These are phyloP conservation scores for Nicotiana attenuata DNA, from an alignment of 257 asterid species.

Conservation along the genomic window DNA sequence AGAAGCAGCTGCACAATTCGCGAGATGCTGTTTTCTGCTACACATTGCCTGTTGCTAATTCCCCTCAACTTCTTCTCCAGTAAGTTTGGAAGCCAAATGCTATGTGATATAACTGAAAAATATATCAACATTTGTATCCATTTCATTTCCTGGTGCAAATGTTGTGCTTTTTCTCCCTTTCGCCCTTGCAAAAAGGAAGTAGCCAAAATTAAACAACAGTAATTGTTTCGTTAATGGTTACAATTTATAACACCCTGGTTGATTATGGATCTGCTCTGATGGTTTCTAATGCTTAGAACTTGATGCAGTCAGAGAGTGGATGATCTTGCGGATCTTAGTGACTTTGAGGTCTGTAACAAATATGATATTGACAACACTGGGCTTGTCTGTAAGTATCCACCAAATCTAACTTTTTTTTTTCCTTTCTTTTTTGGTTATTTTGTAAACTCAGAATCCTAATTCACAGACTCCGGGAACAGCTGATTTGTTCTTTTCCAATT, in stretches of 20 bases:
- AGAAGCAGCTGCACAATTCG: constrained; percentile 3
- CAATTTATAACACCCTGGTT: neutral
- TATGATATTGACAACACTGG: constrained; percentile 79
- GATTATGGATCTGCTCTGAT: neutral
- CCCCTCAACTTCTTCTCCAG: constrained; percentile 53
- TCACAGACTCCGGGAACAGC: neutral
- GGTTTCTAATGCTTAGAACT: constrained; percentile 18
- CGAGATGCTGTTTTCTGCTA: constrained; percentile 58
- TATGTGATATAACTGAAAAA: neutral
- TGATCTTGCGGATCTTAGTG: constrained; percentile 55
- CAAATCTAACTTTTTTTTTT: neutral
- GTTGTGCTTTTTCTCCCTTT: neutral
- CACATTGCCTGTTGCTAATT: constrained; percentile 48
- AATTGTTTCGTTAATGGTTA: neutral
- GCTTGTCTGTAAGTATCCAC: constrained; percentile 55
- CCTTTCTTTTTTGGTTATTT: neutral
- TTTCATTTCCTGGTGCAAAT: neutral
- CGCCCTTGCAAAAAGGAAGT: neutral
- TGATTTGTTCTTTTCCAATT: neutral
- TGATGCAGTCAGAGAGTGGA: constrained; percentile 80
- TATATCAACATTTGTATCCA: neutral
- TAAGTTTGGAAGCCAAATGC: constrained; percentile 21
- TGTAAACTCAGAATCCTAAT: neutral
- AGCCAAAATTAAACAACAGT: neutral
- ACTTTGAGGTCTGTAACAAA: constrained; percentile 63